A percentile compares a stretch with the other conserved stretches of the same genome.
phyloP scores from a whole-genome alignment of 768 basidiomycete genomes.

The Inosperma sp. region DNA sequence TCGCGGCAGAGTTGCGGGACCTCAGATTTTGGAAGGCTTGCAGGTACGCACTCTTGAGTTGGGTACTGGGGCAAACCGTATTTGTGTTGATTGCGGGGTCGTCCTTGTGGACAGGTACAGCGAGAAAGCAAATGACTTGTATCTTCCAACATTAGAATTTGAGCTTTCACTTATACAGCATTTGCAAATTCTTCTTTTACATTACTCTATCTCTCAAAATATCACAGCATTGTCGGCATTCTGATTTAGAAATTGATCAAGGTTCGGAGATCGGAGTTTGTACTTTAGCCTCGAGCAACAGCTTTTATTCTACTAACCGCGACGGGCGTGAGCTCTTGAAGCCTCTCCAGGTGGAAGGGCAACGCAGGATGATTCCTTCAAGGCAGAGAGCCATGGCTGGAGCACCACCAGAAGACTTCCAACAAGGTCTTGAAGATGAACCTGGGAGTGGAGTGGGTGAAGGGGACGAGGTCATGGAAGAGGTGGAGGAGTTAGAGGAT shows the following conservation, averaged over 20 bases:
- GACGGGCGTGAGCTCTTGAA: background rate
- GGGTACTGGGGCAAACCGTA: slow-evolving; percentile 62
- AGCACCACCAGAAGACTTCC: slow-evolving; percentile 45
- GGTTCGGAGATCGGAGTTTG: slow-evolving; percentile 20
- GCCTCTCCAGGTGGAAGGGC: background rate
- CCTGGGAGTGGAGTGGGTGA: slow-evolving; percentile 51
- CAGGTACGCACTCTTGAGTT: slow-evolving; percentile 67
- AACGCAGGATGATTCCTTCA: slow-evolving; percentile 32
- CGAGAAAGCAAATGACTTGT: slow-evolving; percentile 46
- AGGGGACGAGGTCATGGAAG: slow-evolving; percentile 80
- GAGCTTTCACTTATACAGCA: too few species aligned
- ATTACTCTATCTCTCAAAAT: too few species aligned
- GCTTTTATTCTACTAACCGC: background rate
- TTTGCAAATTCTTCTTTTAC: too few species aligned
- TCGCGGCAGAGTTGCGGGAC: slow-evolving; percentile 71
- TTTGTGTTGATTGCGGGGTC: slow-evolving; percentile 71
- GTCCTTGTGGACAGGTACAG: slow-evolving; percentile 46
- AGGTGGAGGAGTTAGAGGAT: slow-evolving; percentile 68
- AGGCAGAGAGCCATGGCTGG: slow-evolving; percentile 34
- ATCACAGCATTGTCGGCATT: too few species aligned
- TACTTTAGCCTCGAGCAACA: background rate
- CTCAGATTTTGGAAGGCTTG: slow-evolving; percentile 54
- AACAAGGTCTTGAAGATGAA: slow-evolving; percentile 55
- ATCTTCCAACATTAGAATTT: slow-evolving; percentile 34
- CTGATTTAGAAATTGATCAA: slow-evolving; percentile 2